Conservation (phyloP, 257 asterid species). For the Petrea volubilis region DNA sequence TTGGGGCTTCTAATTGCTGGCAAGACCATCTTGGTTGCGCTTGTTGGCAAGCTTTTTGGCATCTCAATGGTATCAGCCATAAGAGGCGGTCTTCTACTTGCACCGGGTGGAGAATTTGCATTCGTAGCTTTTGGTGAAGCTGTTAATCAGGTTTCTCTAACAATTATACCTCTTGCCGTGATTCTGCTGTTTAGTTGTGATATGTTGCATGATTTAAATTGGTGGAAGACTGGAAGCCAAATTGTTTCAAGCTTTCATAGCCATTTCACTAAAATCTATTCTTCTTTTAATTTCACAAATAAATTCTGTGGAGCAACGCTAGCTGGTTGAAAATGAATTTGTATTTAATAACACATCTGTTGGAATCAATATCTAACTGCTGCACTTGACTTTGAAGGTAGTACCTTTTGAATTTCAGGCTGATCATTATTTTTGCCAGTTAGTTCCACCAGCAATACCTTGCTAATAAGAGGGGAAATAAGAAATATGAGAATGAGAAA, state of each 20-base stretch:
- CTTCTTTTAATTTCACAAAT: not conserved
- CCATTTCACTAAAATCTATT: not conserved
- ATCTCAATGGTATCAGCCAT: slow-evolving; percentile 72
- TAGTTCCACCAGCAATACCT: not conserved
- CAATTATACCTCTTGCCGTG: slow-evolving; percentile 3
- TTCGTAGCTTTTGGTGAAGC: slow-evolving; percentile 92
- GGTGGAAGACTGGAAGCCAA: not conserved
- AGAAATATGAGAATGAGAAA: not conserved
- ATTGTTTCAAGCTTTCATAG: not conserved
- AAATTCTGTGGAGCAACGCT: not conserved
- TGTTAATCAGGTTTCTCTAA: slow-evolving; percentile 64
- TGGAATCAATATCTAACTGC: not conserved
- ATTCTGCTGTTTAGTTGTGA: not conserved
- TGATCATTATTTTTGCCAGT: not conserved
- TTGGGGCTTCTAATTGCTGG: slow-evolving; percentile 69
- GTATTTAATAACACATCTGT: not conserved
- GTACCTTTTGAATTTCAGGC: not conserved
- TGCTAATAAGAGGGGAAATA: not conserved
- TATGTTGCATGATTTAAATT: not conserved
- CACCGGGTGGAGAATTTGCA: slow-evolving; percentile 89
- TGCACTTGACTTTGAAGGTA: not conserved
- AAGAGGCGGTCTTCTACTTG: slow-evolving; percentile 82
- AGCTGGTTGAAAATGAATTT: not conserved
- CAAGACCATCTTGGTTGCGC: slow-evolving; percentile 65
- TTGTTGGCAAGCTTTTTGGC: slow-evolving; percentile 69